Evolutionary conservation across 1,139 yeast genomes (phyloP).

Genomic region (Magnusiomyces suaveolens): DNA sequence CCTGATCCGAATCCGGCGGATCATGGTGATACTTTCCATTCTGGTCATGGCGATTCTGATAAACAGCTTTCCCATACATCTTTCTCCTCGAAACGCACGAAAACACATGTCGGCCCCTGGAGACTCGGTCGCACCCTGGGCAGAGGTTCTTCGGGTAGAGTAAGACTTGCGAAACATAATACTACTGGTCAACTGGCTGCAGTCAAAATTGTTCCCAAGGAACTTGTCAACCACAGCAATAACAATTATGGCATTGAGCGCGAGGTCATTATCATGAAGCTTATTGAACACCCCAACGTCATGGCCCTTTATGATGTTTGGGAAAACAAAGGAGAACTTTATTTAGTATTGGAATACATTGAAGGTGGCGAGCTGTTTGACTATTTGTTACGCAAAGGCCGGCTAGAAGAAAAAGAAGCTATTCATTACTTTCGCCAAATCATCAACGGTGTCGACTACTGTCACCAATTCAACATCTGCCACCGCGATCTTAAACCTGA

Average conservation of each 20-base stretch:
- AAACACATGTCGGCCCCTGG: conserved; percentile 92
- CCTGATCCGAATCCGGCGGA: not conserved
- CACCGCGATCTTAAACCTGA: conserved; percentile 97
- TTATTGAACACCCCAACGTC: conserved; percentile 85
- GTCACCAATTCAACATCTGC: conserved; percentile 81
- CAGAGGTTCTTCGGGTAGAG: conserved; percentile 91
- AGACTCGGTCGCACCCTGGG: conserved; percentile 89
- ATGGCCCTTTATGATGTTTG: conserved; percentile 96
- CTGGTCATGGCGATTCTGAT: not conserved
- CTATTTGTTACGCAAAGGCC: conserved; percentile 77
- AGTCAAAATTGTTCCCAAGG: conserved; percentile 89
- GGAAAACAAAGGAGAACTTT: conserved; percentile 92
- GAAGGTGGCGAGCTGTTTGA: conserved; percentile 97
- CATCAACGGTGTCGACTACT: conserved; percentile 81
- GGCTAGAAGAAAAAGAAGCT: conserved; percentile 82
- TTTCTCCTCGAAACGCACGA: conserved; percentile 36
- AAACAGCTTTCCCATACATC: conserved; percentile 46
- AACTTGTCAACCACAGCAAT: conserved; percentile 31
- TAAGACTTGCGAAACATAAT: conserved; percentile 78
- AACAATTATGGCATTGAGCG: conserved; percentile 75
- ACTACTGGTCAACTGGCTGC: conserved; percentile 88
- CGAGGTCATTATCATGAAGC: conserved; percentile 86
- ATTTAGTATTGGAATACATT: conserved; percentile 84
- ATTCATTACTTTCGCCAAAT: conserved; percentile 85
- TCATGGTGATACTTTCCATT: not conserved